Evolutionary conservation across 2,329 filamentous ascomycete species (phyloP).

Genomic region (Venturia carpophila): DNA sequence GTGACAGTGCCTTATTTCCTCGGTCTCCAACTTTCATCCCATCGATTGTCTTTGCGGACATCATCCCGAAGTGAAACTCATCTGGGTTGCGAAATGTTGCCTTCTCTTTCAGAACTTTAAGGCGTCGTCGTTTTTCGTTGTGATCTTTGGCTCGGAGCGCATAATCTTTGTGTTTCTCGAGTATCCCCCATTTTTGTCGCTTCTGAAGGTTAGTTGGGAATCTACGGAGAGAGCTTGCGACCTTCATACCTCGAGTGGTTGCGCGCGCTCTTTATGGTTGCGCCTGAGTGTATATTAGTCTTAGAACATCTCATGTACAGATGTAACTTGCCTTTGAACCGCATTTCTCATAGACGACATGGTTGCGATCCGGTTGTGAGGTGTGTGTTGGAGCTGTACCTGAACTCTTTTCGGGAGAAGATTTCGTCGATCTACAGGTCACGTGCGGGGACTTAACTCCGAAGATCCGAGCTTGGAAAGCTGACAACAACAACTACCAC

Average conservation of each 20-base stretch:
- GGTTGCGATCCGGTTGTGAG: constrained; percentile 19
- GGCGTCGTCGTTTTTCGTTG: constrained; percentile 52
- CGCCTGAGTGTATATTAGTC: constrained; percentile 50
- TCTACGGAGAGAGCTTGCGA: neutral
- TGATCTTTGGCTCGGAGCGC: constrained; percentile 57
- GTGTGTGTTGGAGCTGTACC: neutral
- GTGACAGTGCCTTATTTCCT: constrained; percentile 40
- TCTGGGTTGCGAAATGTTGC: constrained; percentile 55
- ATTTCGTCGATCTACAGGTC: neutral
- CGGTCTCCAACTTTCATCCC: constrained; percentile 39
- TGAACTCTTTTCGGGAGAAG: neutral
- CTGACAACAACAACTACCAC: neutral
- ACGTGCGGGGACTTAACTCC: neutral
- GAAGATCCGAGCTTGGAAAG: neutral
- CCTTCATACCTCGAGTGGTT: constrained; percentile 54
- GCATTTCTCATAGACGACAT: constrained; percentile 55
- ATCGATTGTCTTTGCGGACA: constrained; percentile 41
- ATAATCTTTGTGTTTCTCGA: constrained; percentile 91
- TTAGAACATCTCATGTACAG: neutral
- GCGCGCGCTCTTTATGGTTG: constrained; percentile 82
- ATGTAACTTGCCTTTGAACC: constrained; percentile 47
- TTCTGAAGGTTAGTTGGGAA: neutral
- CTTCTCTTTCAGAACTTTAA: constrained; percentile 52
- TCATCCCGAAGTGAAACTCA: constrained; percentile 60
- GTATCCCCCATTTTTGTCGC: constrained; percentile 77